A percentile compares a stretch with the other conserved stretches of the same genome.
phyloP scores from a whole-genome alignment of 768 basidiomycete genomes.

The Hydnomerulius pinastri region DNA sequence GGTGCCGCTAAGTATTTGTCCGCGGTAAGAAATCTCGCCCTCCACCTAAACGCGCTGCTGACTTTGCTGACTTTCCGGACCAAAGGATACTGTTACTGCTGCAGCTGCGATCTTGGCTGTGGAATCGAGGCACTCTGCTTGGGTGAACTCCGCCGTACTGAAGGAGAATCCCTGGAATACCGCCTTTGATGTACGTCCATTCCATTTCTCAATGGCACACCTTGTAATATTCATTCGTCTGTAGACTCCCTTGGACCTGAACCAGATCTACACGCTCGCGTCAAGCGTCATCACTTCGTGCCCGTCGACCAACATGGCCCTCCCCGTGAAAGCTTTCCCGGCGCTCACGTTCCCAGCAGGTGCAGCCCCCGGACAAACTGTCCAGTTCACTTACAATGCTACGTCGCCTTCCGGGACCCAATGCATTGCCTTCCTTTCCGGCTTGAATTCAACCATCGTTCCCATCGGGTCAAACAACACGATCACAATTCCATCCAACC shows the following conservation, averaged over 20 bases:
- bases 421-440: too few relatives aligned
- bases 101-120: constrained; percentile 62
- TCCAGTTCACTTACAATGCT: constrained; percentile 31
- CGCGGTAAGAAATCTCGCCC: constrained; percentile 8
- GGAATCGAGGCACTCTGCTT: constrained; percentile 54
- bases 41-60: too few relatives aligned
- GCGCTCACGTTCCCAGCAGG: constrained; percentile 36
- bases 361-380: constrained; percentile 31
- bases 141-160: too few relatives aligned
- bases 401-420: too few relatives aligned
- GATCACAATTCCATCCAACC: too few relatives aligned
- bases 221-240: constrained; percentile 12
- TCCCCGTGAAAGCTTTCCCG: constrained; percentile 51
- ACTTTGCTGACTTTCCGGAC: too few relatives aligned
- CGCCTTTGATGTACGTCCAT: constrained; percentile 40
- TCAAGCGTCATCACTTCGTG: constrained; percentile 47
- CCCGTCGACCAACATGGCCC: constrained; percentile 50
- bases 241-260: constrained; percentile 39
- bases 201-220: not conserved
- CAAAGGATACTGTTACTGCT: constrained; percentile 47
- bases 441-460: too few relatives aligned
- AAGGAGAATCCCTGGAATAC: too few relatives aligned
- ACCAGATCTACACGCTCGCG: constrained; percentile 49
- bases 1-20: constrained; percentile 51
- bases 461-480: too few relatives aligned